A percentile compares a stretch with the other conserved stretches of the same genome.
Evolutionary conservation across 2,329 filamentous ascomycete genomes (phyloP).

Genomic region (Bertia moriformis): DNA sequence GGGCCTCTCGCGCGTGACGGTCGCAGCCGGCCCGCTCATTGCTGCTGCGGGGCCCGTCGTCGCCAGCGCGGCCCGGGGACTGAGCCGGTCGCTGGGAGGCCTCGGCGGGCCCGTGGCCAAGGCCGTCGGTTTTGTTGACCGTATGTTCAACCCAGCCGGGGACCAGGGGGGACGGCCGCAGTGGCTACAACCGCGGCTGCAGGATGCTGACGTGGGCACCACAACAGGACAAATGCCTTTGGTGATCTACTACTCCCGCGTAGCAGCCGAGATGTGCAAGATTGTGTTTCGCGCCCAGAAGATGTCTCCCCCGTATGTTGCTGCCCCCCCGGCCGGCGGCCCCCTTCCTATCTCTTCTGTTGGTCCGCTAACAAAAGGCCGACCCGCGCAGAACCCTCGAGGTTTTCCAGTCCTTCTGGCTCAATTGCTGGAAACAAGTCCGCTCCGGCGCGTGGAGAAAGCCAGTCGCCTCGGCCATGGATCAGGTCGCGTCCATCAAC

Average conservation of each 20-base stretch:
- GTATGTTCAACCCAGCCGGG: conserved; percentile 2
- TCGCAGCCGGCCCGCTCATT: conserved; percentile 66
- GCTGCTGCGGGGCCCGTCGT: conserved; percentile 60
- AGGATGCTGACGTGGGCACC: too few species aligned
- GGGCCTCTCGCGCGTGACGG: conserved; percentile 68
- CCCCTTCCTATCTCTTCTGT: neutral
- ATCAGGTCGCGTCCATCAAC: conserved; percentile 49
- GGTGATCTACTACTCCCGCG: conserved; percentile 81
- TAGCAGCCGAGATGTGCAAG: conserved; percentile 75
- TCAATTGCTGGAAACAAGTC: conserved; percentile 39
- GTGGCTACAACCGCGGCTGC: conserved; percentile 2
- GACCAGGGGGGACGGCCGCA: conserved; percentile 6
- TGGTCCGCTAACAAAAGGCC: conserved; percentile 25
- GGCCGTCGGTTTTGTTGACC: conserved; percentile 67
- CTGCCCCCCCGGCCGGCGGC: neutral
- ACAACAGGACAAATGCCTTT: conserved; percentile 65
- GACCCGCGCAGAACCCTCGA: too few species aligned
- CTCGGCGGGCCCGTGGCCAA: conserved; percentile 73
- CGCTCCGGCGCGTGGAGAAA: conserved; percentile 21
- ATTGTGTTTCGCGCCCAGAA: conserved; percentile 75
- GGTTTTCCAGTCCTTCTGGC: conserved; percentile 69
- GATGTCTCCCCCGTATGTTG: conserved; percentile 86
- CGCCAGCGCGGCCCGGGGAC: conserved; percentile 25
- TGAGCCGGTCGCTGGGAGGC: conserved; percentile 29
- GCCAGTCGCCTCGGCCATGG: conserved; percentile 30